Evolutionary conservation across 495 filamentous ascomycete genomes (phyloP).

Genomic region (Pseudotulostoma volvatum): DNA sequence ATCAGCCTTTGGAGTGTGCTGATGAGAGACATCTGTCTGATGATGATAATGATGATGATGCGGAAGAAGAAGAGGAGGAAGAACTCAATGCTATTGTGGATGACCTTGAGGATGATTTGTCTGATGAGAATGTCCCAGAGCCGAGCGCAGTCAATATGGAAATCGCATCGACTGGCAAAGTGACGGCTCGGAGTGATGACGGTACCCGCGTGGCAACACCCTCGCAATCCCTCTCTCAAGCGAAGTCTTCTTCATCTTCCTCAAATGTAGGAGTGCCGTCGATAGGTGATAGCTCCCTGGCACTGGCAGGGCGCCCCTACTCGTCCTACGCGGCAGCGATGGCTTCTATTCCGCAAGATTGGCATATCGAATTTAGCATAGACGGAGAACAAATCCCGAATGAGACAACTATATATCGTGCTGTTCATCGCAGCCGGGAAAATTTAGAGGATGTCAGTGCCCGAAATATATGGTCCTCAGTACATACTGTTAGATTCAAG

Average conservation of each 20-base stretch:
- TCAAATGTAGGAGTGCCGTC: slow-evolving; percentile 19
- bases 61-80: slow-evolving; percentile 48
- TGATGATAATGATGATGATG: slow-evolving; percentile 57
- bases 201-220: slow-evolving; percentile 83
- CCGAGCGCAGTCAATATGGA: slow-evolving; percentile 86
- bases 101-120: slow-evolving; percentile 78
- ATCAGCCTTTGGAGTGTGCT: slow-evolving; percentile 73
- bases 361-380: slow-evolving; percentile 95
- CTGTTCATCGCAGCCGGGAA: slow-evolving; percentile 60
- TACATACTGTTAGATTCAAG: slow-evolving; percentile 85
- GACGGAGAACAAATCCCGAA: slow-evolving; percentile 68
- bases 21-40: slow-evolving; percentile 81
- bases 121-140: slow-evolving; percentile 54
- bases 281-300: slow-evolving; percentile 21
- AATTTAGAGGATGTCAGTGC: slow-evolving; percentile 47
- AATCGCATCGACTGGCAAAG: slow-evolving; percentile 74
- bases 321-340: slow-evolving; percentile 74
- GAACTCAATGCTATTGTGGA: slow-evolving; percentile 76
- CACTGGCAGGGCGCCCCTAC: slow-evolving; percentile 31
- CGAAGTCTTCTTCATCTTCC: slow-evolving; percentile 30
- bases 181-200: slow-evolving; percentile 93
- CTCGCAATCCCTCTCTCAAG: slow-evolving; percentile 40
- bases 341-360: slow-evolving; percentile 61
- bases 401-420: slow-evolving; percentile 92
- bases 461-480: slow-evolving; percentile 72